These are phyloP conservation scores for Endogone sp. DNA, from an alignment of 192 early-diverging fungal species.

Conservation along the genomic window DNA sequence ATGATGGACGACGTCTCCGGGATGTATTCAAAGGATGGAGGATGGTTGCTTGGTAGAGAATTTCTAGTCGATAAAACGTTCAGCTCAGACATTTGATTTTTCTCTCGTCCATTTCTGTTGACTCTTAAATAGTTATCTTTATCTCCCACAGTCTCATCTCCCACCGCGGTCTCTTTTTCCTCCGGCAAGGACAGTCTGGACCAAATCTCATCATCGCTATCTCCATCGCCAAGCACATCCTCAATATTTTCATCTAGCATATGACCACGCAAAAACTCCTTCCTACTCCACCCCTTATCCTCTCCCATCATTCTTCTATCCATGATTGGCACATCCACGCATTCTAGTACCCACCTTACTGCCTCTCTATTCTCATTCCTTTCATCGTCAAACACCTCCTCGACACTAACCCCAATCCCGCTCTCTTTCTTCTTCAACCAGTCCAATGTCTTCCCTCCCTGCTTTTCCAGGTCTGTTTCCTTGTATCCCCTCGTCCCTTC, in stretches of 20 bases:
- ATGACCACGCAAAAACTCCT: too few species aligned
- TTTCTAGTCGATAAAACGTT: too few species aligned
- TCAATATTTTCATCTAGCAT: too few species aligned
- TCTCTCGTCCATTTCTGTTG: too few species aligned
- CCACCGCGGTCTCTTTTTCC: too few species aligned
- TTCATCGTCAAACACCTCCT: slow-evolving; percentile 16
- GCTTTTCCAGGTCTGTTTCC: slow-evolving; percentile 5
- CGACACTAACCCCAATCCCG: not conserved
- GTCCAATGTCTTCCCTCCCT: not conserved
- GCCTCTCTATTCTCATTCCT: not conserved
- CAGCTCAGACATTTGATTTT: too few species aligned
- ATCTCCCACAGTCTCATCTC: not conserved
- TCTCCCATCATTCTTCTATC: not conserved
- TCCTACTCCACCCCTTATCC: not conserved
- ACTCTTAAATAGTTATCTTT: not conserved
- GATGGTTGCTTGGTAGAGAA: not conserved
- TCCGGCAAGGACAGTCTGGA: not conserved
- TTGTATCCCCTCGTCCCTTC: not conserved
- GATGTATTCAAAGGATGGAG: not conserved
- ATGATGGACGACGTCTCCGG: not conserved
- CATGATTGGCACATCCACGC: not conserved
- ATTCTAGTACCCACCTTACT: not conserved
- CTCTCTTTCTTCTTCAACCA: slow-evolving; percentile 6
- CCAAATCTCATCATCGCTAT: slow-evolving; percentile 23
- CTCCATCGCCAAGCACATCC: slow-evolving; percentile 17